Conservation (phyloP, 2,329 filamentous ascomycete genomes). For the Paracamarosporium sp. region DNA sequence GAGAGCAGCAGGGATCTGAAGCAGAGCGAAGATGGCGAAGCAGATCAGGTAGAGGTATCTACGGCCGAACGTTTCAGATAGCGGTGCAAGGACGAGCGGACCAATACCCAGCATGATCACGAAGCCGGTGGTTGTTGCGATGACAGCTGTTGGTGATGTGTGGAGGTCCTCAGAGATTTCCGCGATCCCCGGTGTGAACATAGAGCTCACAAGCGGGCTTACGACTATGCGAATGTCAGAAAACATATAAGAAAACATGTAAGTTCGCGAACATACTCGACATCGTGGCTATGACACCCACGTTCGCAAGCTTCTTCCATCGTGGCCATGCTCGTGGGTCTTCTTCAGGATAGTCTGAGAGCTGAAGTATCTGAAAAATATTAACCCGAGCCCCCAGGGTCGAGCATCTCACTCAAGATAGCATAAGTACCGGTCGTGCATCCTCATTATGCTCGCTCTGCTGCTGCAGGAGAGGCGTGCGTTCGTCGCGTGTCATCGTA, state of each 20-base stretch:
- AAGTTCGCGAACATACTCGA: slow-evolving; percentile 39
- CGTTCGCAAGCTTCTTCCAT: slow-evolving; percentile 56
- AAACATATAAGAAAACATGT: slow-evolving; percentile 4
- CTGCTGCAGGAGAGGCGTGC: slow-evolving; percentile 47
- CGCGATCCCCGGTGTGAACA: slow-evolving; percentile 60
- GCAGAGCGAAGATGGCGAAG: slow-evolving; percentile 53
- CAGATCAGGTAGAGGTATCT: slow-evolving; percentile 53
- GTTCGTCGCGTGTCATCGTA: slow-evolving; percentile 41
- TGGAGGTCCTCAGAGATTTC: slow-evolving; percentile 57
- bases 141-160: slow-evolving; percentile 50
- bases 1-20: slow-evolving; percentile 57
- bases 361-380: slow-evolving; percentile 21
- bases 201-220: slow-evolving; percentile 55
- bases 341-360: slow-evolving; percentile 41
- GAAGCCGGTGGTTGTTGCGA: slow-evolving; percentile 59
- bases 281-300: slow-evolving; percentile 59
- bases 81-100: slow-evolving; percentile 54
- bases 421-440: slow-evolving; percentile 32
- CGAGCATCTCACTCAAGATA: slow-evolving; percentile 14
- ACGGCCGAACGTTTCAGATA: slow-evolving; percentile 57
- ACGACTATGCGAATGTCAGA: slow-evolving; percentile 41
- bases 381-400: slow-evolving; percentile 6
- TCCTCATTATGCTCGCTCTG: slow-evolving; percentile 39
- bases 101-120: slow-evolving; percentile 58
- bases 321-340: slow-evolving; percentile 55